phyloP scores from a whole-genome alignment of 768 basidiomycete genomes.

The Naganishia vaughanmartiniae region DNA sequence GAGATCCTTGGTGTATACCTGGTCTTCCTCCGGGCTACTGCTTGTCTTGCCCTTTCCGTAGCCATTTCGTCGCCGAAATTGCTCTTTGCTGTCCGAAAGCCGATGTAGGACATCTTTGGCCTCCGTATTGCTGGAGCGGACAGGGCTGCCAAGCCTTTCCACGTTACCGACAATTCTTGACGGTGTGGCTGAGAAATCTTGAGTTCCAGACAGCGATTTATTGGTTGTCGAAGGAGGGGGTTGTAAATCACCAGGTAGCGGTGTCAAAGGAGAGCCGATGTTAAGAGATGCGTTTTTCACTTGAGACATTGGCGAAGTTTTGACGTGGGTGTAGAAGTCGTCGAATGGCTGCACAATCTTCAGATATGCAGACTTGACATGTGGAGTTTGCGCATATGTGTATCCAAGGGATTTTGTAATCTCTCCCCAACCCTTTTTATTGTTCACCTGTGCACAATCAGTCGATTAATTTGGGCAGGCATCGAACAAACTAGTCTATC shows the following conservation, averaged over 20 bases:
- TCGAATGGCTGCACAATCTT: slow-evolving; percentile 96
- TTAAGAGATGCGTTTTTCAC: neutral
- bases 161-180: slow-evolving; percentile 8
- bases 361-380: slow-evolving; percentile 84
- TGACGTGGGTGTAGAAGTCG: slow-evolving; percentile 74
- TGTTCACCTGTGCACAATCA: slow-evolving; percentile 64
- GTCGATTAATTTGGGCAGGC: slow-evolving; percentile 33
- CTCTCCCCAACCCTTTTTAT: slow-evolving; percentile 81
- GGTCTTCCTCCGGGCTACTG: slow-evolving; percentile 1
- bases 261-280: slow-evolving; percentile 9
- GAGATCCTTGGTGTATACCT: slow-evolving; percentile 2
- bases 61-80: neutral
- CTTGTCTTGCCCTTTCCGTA: neutral
- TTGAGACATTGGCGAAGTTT: slow-evolving; percentile 13
- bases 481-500: neutral
- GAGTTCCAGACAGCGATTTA: neutral
- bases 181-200: slow-evolving; percentile 11
- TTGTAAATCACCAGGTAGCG: slow-evolving; percentile 1
- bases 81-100: neutral
- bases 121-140: neutral
- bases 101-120: neutral
- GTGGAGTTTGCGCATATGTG: slow-evolving; percentile 73
- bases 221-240: slow-evolving; percentile 10
- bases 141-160: slow-evolving; percentile 13
- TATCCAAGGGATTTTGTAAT: slow-evolving; percentile 80